Evolutionary conservation across 306 rosid genomes (phyloP).

Genomic region (Vigna mungo): DNA sequence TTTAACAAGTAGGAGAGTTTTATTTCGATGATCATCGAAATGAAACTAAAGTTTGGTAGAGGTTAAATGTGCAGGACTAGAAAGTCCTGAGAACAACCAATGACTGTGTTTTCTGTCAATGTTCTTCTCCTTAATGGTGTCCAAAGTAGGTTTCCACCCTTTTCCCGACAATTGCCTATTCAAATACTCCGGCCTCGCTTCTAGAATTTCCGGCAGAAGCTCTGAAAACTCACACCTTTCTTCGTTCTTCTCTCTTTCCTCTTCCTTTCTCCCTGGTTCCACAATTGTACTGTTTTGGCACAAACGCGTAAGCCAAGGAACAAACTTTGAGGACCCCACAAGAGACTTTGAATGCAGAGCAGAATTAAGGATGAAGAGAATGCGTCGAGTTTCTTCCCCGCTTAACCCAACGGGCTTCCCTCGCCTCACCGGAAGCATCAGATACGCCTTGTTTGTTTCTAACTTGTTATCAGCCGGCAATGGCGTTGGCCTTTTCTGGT

Average conservation of each 20-base stretch:
- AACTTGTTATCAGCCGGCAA: conserved; percentile 76
- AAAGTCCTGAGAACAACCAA: conserved; percentile 61
- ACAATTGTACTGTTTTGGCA: conserved; percentile 48
- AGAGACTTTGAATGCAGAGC: conserved; percentile 49
- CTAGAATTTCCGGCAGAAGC: conserved; percentile 48
- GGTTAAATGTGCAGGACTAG: not conserved
- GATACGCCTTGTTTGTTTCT: conserved; percentile 60
- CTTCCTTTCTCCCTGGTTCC: conserved; percentile 42
- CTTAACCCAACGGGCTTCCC: conserved; percentile 67
- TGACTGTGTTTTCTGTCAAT: conserved; percentile 55
- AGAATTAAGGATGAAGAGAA: conserved; percentile 54
- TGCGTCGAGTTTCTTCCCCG: conserved; percentile 56
- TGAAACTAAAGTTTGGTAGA: too few species aligned
- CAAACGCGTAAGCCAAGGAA: conserved; percentile 63
- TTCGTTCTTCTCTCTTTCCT: conserved; percentile 22
- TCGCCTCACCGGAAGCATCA: conserved; percentile 75
- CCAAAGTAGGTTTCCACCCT: conserved; percentile 91
- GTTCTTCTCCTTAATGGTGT: conserved; percentile 80
- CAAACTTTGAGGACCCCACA: conserved; percentile 48
- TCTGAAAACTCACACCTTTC: conserved; percentile 44
- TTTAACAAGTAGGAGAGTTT: too few species aligned
- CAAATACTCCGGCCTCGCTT: conserved; percentile 72
- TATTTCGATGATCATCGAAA: too few species aligned
- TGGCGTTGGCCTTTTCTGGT: conserved; percentile 60
- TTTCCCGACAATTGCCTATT: conserved; percentile 73